Evolutionary conservation across 1,284 basidiomycete species (phyloP).

Genomic region (Apiotrichum mycotoxinovorans): DNA sequence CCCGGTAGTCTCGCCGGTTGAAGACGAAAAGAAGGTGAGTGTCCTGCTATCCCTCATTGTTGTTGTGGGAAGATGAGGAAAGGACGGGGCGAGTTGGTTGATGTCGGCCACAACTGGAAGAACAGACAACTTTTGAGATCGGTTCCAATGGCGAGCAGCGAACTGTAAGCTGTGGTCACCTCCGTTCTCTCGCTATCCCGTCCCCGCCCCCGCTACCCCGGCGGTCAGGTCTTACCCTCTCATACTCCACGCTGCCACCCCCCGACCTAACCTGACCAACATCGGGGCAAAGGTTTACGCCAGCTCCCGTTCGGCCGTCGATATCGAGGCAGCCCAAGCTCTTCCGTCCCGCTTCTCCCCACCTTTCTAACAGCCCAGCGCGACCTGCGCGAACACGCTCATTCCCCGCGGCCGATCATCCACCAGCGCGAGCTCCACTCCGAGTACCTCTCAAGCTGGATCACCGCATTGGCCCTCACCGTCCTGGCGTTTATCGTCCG

Average conservation of each 20-base stretch:
- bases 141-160: no score
- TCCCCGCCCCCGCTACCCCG: no score
- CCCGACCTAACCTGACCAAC: not conserved
- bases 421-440: constrained; percentile 14
- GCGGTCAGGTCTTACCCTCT: not conserved
- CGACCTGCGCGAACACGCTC: not conserved
- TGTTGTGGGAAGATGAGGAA: no score
- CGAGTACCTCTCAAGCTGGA: constrained; percentile 38
- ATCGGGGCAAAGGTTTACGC: no score
- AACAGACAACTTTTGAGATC: not conserved
- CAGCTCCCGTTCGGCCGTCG: not conserved
- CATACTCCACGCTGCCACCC: not conserved
- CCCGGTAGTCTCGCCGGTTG: constrained; percentile 11
- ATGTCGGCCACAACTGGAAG: not conserved
- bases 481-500: constrained; percentile 71
- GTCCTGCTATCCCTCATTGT: not conserved
- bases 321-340: not conserved
- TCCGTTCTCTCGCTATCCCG: no score
- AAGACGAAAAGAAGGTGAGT: constrained; percentile 21
- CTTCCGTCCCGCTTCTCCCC: not conserved
- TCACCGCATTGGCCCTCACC: constrained; percentile 55
- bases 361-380: constrained; percentile 1
- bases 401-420: constrained; percentile 14
- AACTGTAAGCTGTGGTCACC: no score
- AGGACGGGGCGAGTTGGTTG: no score